phyloP scores from a whole-genome alignment of 352 stramenopile genomes.

The Phytophthora podocarpi region DNA sequence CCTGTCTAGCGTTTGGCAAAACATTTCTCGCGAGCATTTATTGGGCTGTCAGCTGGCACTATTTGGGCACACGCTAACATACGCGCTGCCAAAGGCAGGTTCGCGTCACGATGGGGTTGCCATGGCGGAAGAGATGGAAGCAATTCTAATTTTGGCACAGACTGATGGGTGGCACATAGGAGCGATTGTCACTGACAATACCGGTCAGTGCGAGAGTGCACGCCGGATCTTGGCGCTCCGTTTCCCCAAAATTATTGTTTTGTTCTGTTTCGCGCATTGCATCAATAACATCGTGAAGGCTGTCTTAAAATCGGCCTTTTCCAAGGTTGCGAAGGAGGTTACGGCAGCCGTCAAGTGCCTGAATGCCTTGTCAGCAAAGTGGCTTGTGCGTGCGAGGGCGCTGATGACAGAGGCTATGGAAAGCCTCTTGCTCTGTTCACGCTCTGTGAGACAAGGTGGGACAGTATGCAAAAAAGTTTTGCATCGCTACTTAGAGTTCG shows the following conservation, averaged over 20 bases:
- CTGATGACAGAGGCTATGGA: neutral
- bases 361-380: neutral
- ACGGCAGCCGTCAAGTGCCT: neutral
- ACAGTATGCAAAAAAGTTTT: conserved; percentile 6
- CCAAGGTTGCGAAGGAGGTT: neutral
- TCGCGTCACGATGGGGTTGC: too few relatives aligned
- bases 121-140: too few relatives aligned
- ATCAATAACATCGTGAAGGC: too few relatives aligned
- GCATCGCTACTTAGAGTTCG: neutral
- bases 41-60: too few relatives aligned
- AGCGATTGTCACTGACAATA: neutral
- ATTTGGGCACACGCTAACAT: too few relatives aligned
- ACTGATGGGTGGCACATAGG: too few relatives aligned
- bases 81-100: too few relatives aligned
- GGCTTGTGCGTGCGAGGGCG: neutral
- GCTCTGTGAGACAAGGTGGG: conserved; percentile 1
- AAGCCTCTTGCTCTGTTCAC: neutral
- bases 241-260: neutral
- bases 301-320: neutral
- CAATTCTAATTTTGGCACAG: too few relatives aligned
- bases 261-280: neutral
- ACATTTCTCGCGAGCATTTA: too few relatives aligned
- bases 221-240: neutral
- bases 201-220: neutral
- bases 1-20: too few relatives aligned